Evolutionary conservation across 495 filamentous ascomycete species (phyloP), one percentile per base, ranked within the genome.

Genomic region (Aspergillus haitiensis): DNA sequence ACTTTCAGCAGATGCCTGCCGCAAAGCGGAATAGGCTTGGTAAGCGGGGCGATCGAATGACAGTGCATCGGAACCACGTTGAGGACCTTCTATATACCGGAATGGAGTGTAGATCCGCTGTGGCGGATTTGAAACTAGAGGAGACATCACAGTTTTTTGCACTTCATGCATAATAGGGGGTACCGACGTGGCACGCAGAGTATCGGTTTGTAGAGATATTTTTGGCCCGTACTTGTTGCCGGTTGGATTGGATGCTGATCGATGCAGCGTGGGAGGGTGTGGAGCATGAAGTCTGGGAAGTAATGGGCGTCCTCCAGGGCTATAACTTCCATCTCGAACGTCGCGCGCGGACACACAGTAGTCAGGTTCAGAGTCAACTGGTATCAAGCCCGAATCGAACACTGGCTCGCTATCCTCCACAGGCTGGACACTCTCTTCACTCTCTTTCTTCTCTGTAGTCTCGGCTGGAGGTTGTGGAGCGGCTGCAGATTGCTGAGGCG

Each of bases 251-350:
- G 67, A 56, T 39, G 64, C 44, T 16, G 71, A 63, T 32, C 71
- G 55, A 18, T 64, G 58, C 12, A 67, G 46, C 6, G 37, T 16
- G 15, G 60, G 47, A 31, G 54, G 46, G 18, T 36, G 36, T 35
- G 67, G 64, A 5, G 67, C 66, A 46, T 66, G 56, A 36, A 64
- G 46, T 31, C 53, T 59, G 9, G 64, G 39, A 15, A 77, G 61
- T 33, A 78, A 71, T 13, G 80, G 79, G 7, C 80, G 73, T n/a
- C 81, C 80, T 32, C 79, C 81, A 16, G 79, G 72, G 46, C 80
- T 83, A 52, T 78, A 82, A 34, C 67, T 68, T 48, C 72, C 56
- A 59, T 73, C 70, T 48, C 69, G 65, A 15, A 51, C 56, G 15
- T 72, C 69, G 15, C 70, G 69, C 15, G 67, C 7, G 8, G 65